A percentile compares a stretch with the other conserved stretches of the same genome.
Evolutionary conservation across 2,329 filamentous ascomycete genomes (phyloP).

Genomic region (Thielaviopsis musarum): DNA sequence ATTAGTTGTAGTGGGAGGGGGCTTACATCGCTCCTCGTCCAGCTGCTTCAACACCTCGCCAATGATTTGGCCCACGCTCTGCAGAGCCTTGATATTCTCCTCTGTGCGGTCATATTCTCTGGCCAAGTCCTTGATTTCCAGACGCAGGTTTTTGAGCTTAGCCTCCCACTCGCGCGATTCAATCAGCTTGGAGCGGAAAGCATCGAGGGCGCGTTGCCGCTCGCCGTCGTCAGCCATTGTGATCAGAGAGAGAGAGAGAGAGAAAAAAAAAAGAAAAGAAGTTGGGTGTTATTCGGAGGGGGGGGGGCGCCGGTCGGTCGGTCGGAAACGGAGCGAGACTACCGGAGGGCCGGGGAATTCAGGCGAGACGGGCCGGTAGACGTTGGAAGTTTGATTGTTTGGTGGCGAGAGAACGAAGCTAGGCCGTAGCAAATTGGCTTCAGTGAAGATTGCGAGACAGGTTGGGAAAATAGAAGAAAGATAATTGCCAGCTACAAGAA

Average conservation of each 20-base stretch:
- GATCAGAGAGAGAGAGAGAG: background rate
- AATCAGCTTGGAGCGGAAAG: constrained; percentile 67
- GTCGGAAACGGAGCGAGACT: background rate
- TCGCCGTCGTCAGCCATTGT: constrained; percentile 29
- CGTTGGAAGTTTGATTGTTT: too few relatives aligned
- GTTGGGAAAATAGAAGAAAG: background rate
- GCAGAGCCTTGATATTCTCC: constrained; percentile 97
- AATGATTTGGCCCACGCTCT: constrained; percentile 98
- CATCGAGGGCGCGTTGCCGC: constrained; percentile 53
- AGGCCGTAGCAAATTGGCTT: too few relatives aligned
- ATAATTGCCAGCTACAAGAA: background rate
- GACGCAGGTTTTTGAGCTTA: constrained; percentile 81
- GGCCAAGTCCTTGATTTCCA: constrained; percentile 91
- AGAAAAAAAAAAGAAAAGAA: background rate
- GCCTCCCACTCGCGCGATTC: constrained; percentile 98
- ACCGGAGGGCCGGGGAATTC: too few relatives aligned
- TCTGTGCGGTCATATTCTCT: constrained; percentile 94
- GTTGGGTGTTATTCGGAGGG: too few relatives aligned
- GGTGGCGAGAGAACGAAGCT: too few relatives aligned
- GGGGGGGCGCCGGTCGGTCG: background rate
- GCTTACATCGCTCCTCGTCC: constrained; percentile 91
- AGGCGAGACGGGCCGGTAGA: too few relatives aligned
- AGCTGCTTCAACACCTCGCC: constrained; percentile 97
- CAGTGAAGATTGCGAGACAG: background rate
- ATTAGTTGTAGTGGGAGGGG: constrained; percentile 3